These are phyloP conservation scores for Aristolochia fimbriata DNA, from an alignment of 164 flowering plant species.

Conservation along the genomic window DNA sequence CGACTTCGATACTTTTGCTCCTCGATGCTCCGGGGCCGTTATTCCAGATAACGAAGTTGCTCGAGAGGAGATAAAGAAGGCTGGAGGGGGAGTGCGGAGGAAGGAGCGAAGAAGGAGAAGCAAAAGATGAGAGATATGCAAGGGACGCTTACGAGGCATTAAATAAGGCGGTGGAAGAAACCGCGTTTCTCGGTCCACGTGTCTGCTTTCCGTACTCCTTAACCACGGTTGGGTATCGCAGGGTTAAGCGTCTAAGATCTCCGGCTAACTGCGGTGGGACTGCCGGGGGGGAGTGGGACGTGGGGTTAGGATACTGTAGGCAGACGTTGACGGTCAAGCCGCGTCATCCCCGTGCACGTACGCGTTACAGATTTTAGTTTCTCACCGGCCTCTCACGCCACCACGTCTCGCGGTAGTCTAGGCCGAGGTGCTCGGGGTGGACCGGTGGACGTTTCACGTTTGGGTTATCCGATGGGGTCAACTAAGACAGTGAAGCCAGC, in stretches of 20 bases:
- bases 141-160: slow-evolving; percentile 4
- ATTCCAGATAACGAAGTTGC: neutral
- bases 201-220: slow-evolving; percentile 25
- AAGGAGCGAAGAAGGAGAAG: slow-evolving; percentile 1
- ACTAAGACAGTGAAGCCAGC: neutral
- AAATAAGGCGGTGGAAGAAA: slow-evolving; percentile 48
- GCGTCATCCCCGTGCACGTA: slow-evolving; percentile 11
- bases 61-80: neutral
- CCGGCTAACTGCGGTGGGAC: too few species aligned
- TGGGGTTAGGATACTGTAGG: neutral
- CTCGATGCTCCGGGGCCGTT: neutral
- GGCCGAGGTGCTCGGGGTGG: too few species aligned
- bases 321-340: slow-evolving; percentile 21
- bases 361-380: too few species aligned
- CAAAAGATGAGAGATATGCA: neutral
- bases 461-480: too few species aligned
- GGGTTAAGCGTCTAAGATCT: neutral
- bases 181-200: slow-evolving; percentile 61
- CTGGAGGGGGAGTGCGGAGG: neutral
- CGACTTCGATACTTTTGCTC: neutral
- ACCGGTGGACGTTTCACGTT: neutral
- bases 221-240: slow-evolving; percentile 11
- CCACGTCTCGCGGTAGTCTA: too few species aligned
- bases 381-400: too few species aligned
- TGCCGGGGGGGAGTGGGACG: too few species aligned